Base-by-base conservation (phyloP, 2,329 filamentous ascomycete genomes). In the Cladosporium sphaerospermum region DNA sequence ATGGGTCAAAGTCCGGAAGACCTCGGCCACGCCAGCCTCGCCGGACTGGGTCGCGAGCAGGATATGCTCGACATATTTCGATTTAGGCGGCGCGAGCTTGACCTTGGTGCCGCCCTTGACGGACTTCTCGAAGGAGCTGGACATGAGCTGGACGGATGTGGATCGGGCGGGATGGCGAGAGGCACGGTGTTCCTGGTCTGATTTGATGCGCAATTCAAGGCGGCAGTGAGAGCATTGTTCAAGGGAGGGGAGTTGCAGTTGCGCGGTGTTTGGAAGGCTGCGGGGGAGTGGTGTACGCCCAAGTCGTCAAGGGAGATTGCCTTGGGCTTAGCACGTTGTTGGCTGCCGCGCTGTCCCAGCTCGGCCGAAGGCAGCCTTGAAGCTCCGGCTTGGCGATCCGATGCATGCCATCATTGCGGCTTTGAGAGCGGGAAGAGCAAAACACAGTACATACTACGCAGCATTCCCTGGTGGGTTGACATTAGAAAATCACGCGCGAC, bases 1-100 rank as follows among this genome's bases (percentile, higher is more conserved):
- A 69, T 89, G 83, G 68, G 95, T 90, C 52, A 99, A 77, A 40
- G 90, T 89, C 56, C 93, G 85, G 71, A 99, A 97, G 66, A 99
- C 88, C 74, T 99, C 93, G 56, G 86, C 92, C 56, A 99, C 89
- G 61, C 92, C 93, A 51, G 89, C 88, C 73, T 99, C 93, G 62
- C 91, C 93, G 18, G 90, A 86, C 73, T 96, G 89, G 36, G 93
- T 99, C 58, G 93, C 92, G 61, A 96, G 81, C 54, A 99, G 81
- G 67, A 99, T 96, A 69, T 96, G 90, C 72, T 99, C 93, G 76
- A 99, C 95, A 76, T 97, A 99, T 75, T 99, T 99, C 53, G 92
- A 93, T 76, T 99, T 99, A 48, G 93, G 93, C 57, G 93, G 89
- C 61, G 93, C 93, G 55, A 66, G 62, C 83, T 96, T 97, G 70